Base-by-base conservation (phyloP, 2,329 filamentous ascomycete genomes). In the Chaetomiaceae sp. region DNA sequence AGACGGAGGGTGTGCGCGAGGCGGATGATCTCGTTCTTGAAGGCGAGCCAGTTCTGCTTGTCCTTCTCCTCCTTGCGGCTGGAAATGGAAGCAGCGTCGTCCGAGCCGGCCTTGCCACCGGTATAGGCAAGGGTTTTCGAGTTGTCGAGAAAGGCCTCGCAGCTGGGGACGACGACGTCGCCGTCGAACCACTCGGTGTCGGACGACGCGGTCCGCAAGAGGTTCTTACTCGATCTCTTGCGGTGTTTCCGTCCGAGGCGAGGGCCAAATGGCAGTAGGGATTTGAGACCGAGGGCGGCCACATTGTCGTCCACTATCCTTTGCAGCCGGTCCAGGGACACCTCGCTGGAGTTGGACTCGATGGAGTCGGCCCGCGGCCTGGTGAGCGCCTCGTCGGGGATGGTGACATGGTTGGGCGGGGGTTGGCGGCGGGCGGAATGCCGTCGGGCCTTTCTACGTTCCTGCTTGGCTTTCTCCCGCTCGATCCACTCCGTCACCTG, bases 11-110 rank as follows among this genome's bases (percentile, higher is more conserved):
- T 99, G 67, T 97, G 93, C 0, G 89, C 78, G 51, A 97, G 76
- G 33, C 90, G 86, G 49, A 97, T 79, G 55, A 97, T 93, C 65
- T 99, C 92, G 54, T 83, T 86, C 68, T 96, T 96, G 76, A 96
- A 99, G 8, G 68, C 74, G n/a, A 80, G 65, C 93, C 92, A 96
- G 3, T 83, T 83, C 63, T 88, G 83, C 37, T 75, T 79, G 53
- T 92, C 88, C 63, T 86, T 89, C 27, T 79, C 75, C 34, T 75
- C 74, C 51, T 70, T 73, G 49, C 72, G 74, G 44, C 69, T 71
- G 3, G 68, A 69, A 39, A 69, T 64, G 3, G 71, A 65, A 4
- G 71, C 66, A 3, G 64, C 51, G 27, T 76, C 73, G 40, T 75
- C 73, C 5, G 63, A 60, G 23, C 67, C 66, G 3, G 65, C 62